These are phyloP conservation scores for Russula ochroleuca DNA, from an alignment of 768 basidiomycete genomes.

Conservation along the genomic window DNA sequence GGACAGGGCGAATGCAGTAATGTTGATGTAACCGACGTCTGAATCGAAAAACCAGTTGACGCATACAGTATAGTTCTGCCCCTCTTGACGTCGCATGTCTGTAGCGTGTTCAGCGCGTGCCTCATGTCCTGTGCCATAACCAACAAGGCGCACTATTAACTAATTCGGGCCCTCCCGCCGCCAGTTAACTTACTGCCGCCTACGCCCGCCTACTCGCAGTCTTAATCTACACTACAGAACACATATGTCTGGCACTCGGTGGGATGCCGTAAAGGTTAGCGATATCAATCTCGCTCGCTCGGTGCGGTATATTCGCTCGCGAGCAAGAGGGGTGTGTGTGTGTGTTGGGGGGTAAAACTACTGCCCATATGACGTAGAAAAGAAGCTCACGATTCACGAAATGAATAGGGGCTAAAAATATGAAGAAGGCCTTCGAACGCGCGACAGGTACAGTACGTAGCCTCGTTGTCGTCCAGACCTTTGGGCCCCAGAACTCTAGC, in stretches of 20 bases:
- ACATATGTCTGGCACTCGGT: background rate
- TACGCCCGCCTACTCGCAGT: background rate
- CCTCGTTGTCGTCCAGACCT: conserved; percentile 12
- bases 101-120: conserved; percentile 25
- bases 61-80: background rate
- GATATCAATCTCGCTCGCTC: background rate
- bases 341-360: background rate
- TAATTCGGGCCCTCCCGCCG: conserved; percentile 1
- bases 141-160: conserved; percentile 5
- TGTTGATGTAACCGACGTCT: conserved; percentile 14
- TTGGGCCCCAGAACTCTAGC: conserved; percentile 3
- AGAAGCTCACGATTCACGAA: conserved; percentile 3
- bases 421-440: background rate
- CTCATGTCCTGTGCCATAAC: conserved; percentile 5
- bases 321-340: background rate
- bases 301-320: background rate
- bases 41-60: conserved; percentile 1
- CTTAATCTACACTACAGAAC: background rate
- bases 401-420: background rate
- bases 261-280: background rate
- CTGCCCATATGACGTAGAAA: conserved; percentile 14
- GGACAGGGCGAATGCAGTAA: conserved; percentile 5
- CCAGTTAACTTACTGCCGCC: conserved; percentile 2
- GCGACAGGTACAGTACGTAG: conserved; percentile 11
- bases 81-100: conserved; percentile 8